Conservation (phyloP, 2,329 filamentous ascomycete genomes). For the Apiospora koreana region DNA sequence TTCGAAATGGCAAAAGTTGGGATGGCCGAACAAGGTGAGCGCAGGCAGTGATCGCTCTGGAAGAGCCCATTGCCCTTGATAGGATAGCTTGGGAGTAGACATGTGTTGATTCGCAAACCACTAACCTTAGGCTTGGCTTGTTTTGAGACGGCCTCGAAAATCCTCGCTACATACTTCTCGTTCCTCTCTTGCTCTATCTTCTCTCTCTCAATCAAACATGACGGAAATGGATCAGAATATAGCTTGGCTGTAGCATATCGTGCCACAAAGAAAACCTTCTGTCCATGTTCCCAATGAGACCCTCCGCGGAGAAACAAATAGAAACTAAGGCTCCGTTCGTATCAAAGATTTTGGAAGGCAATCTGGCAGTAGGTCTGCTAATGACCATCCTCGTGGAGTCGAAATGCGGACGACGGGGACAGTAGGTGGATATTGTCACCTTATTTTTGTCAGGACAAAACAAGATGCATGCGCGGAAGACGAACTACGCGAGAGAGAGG, state of each 20-base stretch:
- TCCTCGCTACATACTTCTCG: not conserved
- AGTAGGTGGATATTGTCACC: not conserved
- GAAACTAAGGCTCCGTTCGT: not conserved
- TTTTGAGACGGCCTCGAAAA: not conserved
- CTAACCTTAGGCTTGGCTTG: not conserved
- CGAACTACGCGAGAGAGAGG: not conserved
- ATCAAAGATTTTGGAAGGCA: not conserved
- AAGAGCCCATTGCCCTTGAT: not conserved
- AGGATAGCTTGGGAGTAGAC: not conserved
- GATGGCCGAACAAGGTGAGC: not conserved
- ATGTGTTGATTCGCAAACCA: not conserved
- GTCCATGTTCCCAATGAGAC: not conserved
- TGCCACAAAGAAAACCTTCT: not conserved
- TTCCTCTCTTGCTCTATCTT: too few relatives aligned
- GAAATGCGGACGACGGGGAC: not conserved
- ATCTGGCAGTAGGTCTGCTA: not conserved
- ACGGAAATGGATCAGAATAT: not conserved
- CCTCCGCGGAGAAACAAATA: not conserved
- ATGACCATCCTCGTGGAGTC: not conserved
- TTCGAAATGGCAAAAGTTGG: not conserved
- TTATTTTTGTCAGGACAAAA: not conserved
- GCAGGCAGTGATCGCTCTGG: not conserved
- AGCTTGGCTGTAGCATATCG: not conserved
- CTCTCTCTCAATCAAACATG: too few relatives aligned
- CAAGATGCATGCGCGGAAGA: not conserved